Evolutionary conservation across 2,329 filamentous ascomycete genomes (phyloP).

Genomic region (Exserohilum rostratum): DNA sequence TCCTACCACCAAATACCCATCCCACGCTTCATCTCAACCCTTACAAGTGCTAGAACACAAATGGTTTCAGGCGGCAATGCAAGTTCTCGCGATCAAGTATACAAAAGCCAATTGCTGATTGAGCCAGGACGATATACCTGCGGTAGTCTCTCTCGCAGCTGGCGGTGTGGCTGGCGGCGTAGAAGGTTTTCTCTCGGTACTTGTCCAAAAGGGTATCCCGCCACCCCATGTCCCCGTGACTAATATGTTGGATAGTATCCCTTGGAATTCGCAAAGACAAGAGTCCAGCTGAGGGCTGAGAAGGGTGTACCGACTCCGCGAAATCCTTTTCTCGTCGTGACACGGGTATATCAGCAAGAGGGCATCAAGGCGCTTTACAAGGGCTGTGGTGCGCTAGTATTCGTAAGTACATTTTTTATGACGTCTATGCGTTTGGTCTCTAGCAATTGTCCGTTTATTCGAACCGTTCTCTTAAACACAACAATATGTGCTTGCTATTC

Average conservation of each 20-base stretch:
- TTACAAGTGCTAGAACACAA: conserved; percentile 11
- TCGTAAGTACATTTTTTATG: conserved; percentile 41
- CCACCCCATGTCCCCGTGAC: conserved; percentile 9
- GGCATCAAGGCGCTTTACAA: conserved; percentile 66
- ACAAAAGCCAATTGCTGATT: not conserved
- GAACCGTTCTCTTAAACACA: not conserved
- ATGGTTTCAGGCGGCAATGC: conserved; percentile 44
- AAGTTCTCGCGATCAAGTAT: not conserved
- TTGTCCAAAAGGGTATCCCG: conserved; percentile 3
- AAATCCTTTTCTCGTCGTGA: conserved; percentile 65
- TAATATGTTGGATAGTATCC: conserved; percentile 56
- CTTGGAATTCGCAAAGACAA: conserved; percentile 71
- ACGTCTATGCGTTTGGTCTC: not conserved
- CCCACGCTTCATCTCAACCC: conserved; percentile 18
- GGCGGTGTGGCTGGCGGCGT: conserved; percentile 50
- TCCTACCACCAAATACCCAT: conserved; percentile 15
- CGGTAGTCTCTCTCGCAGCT: conserved; percentile 46
- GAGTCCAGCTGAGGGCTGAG: conserved; percentile 61
- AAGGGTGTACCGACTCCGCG: conserved; percentile 53
- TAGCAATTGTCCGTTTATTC: not conserved
- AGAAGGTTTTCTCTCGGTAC: conserved; percentile 47
- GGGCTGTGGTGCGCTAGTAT: conserved; percentile 65
- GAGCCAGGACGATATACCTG: conserved; percentile 45
- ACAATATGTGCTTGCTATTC: not conserved
- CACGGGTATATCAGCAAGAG: conserved; percentile 61